A percentile compares a stretch with the other conserved stretches of the same genome.
phyloP scores from a whole-genome alignment of 768 basidiomycete genomes.

The Galerina marginata region DNA sequence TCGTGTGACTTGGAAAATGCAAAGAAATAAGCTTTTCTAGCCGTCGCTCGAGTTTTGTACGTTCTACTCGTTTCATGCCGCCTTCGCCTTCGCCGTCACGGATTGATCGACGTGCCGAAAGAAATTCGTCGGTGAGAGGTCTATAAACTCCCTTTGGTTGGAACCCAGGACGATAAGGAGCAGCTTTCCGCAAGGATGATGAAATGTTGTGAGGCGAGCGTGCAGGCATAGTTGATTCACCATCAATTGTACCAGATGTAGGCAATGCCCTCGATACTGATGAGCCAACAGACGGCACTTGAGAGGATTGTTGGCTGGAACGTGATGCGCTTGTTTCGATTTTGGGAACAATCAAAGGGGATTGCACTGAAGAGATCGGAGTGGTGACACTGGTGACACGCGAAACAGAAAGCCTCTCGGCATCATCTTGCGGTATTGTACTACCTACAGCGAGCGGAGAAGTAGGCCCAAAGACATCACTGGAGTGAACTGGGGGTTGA shows the following conservation, averaged over 20 bases:
- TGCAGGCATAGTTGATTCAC: background rate
- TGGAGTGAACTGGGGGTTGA: slow-evolving; percentile 27
- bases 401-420: background rate
- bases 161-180: slow-evolving; percentile 89
- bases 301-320: background rate
- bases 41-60: slow-evolving; percentile 82
- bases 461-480: slow-evolving; percentile 32
- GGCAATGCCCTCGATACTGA: background rate
- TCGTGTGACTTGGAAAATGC: slow-evolving; percentile 58
- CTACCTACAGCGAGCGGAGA: slow-evolving; percentile 17
- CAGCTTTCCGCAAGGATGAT: slow-evolving; percentile 28
- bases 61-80: slow-evolving; percentile 67
- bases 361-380: background rate
- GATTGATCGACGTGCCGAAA: slow-evolving; percentile 47
- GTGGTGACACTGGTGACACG: background rate
- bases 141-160: slow-evolving; percentile 89
- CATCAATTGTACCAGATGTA: background rate
- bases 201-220: background rate
- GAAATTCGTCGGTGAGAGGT: slow-evolving; percentile 83
- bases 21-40: slow-evolving; percentile 85
- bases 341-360: background rate
- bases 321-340: background rate
- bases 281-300: background rate
- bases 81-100: slow-evolving; percentile 43
- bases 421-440: slow-evolving; percentile 2